phyloP scores from a whole-genome alignment of 441 rosid species.

The Eutrema salsugineum region DNA sequence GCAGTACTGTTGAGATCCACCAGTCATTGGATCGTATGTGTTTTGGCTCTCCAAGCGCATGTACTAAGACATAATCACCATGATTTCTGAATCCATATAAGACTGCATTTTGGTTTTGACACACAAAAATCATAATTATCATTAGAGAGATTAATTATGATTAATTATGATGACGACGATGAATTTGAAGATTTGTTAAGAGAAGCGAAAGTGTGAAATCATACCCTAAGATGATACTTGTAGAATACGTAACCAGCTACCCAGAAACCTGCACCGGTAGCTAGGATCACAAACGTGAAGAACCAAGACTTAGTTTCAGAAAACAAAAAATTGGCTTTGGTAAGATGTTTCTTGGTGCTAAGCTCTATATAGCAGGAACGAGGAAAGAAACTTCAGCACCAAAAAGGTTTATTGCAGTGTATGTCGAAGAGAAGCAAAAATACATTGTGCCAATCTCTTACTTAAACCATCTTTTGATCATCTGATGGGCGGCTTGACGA shows the following conservation, averaged over 20 bases:
- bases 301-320: too few relatives aligned
- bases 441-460: too few relatives aligned
- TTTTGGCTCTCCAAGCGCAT: conserved; percentile 79
- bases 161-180: too few relatives aligned
- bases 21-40: conserved; percentile 27
- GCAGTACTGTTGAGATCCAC: conserved; percentile 21
- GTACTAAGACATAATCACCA: conserved; percentile 97
- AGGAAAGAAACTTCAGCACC: too few relatives aligned
- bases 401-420: too few relatives aligned
- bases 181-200: background rate
- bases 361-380: too few relatives aligned
- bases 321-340: too few relatives aligned
- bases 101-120: conserved; percentile 51
- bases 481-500: too few relatives aligned
- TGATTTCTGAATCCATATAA: conserved; percentile 95
- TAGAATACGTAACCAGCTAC: conserved; percentile 82
- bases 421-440: too few relatives aligned
- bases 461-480: too few relatives aligned
- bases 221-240: conserved; percentile 95
- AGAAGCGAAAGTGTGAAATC: background rate
- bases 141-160: background rate
- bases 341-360: too few relatives aligned
- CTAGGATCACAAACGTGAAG: conserved; percentile 58
- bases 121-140: background rate
- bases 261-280: conserved; percentile 48